Base-by-base conservation (phyloP, 83 land plant species). In the Picea abies region DNA sequence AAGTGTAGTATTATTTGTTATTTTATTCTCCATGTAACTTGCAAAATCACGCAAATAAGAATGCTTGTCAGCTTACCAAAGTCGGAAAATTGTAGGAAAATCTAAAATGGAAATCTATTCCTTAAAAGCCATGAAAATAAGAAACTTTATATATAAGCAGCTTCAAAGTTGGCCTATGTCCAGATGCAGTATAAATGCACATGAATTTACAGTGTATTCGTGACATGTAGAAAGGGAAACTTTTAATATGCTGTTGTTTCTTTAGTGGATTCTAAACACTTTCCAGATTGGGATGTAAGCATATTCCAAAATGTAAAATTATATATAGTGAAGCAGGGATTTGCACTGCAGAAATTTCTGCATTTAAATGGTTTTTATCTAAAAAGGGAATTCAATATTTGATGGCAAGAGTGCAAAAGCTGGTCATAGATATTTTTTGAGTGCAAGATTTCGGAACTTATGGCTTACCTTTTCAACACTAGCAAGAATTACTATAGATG, bases 231-330 rank as follows among this genome's bases (percentile, higher is more conserved):
- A 72, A 72, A 44, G 76, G 20, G 12, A 72, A 72, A 72, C 37
- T 70, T 32, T 72, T 9, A n/a, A 73, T 44, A 44, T 12, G 22
- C n/a, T 10, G 32, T 10, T 41, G 10, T 72, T 39, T 73, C 56
- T 73, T 44, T 44, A 12, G 56, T 20, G 14, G 25, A 73, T 73
- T 73, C 77, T 58, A 73, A 73, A 52, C 23, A 73, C 77, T n/a
- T 52, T 4, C 52, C 56, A 73, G 56, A 73, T 44, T 44, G 77
- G 17, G 23, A 44, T 73, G 73, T 20, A 35, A 16, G 44, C 39
- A 70, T 35, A 35, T 70, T 70, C 73, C 14, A 52, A 52, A 52
- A 52, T 10, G 56, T 16, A 70, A 70, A 70, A 35, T 41, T 70
- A 70, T 10, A 52, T 16, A 19, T 5, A 73, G 12, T 73, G 20